phyloP scores from a whole-genome alignment of 495 filamentous ascomycete species.

The Penicillium flavigenum region DNA sequence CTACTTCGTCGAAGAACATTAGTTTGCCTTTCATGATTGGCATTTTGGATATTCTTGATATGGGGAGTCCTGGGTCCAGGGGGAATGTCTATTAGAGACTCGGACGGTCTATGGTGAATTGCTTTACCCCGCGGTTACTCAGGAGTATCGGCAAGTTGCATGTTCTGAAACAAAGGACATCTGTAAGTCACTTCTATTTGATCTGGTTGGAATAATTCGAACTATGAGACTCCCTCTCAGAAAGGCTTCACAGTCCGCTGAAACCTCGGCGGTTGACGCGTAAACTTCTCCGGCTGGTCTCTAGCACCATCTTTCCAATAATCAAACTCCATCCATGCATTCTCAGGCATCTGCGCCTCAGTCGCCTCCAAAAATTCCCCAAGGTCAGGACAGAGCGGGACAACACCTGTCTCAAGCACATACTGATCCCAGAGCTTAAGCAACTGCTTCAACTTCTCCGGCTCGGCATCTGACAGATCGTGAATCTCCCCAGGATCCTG shows the following conservation, averaged over 20 bases:
- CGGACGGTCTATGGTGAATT: not conserved
- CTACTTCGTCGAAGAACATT: conserved; percentile 11
- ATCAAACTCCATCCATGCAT: conserved; percentile 69
- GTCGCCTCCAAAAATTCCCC: conserved; percentile 53
- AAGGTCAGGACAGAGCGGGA: conserved; percentile 45
- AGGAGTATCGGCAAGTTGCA: not conserved
- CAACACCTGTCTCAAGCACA: conserved; percentile 60
- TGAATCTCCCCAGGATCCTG: conserved; percentile 55
- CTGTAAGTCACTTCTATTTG: not conserved
- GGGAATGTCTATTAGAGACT: not conserved
- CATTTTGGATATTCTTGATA: too few relatives aligned
- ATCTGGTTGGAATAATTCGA: not conserved
- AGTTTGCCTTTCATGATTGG: not conserved
- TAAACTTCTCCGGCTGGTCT: conserved; percentile 57
- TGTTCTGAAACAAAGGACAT: not conserved
- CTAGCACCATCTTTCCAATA: conserved; percentile 64
- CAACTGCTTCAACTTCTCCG: conserved; percentile 51
- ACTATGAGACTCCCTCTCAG: conserved; percentile 11
- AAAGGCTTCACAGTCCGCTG: conserved; percentile 51
- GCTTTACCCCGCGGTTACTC: conserved; percentile 1
- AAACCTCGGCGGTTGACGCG: conserved; percentile 50
- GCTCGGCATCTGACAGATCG: conserved; percentile 56
- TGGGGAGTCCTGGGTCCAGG: too few relatives aligned
- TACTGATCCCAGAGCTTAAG: conserved; percentile 59
- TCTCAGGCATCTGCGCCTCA: conserved; percentile 66